A percentile compares a stretch with the other conserved stretches of the same genome.
These are phyloP conservation scores for Sesbania bispinosa DNA, from an alignment of 306 rosid genomes.

Conservation along the genomic window DNA sequence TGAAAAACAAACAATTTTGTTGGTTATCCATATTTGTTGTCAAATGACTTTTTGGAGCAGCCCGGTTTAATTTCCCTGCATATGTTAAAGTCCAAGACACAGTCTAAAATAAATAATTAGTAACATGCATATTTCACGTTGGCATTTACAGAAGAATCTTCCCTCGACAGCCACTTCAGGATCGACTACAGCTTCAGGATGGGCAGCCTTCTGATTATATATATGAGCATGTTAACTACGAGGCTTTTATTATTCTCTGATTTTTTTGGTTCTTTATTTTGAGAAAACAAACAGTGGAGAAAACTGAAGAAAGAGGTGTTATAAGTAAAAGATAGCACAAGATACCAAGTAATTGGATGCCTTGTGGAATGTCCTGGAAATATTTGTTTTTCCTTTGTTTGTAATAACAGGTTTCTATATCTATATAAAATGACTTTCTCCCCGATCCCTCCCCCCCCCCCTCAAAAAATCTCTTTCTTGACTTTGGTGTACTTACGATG, in stretches of 20 bases:
- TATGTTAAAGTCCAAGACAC: background rate
- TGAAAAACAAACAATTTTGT: background rate
- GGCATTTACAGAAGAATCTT: constrained; percentile 66
- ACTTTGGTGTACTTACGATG: background rate
- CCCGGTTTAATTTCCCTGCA: background rate
- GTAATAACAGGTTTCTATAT: constrained; percentile 30
- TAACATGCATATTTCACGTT: background rate
- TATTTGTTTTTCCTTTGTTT: constrained; percentile 27
- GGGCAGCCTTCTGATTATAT: constrained; percentile 94
- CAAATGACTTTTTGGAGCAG: constrained; percentile 1
- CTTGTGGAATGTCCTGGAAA: constrained; percentile 42
- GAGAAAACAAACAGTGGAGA: constrained; percentile 23
- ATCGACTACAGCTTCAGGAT: constrained; percentile 77
- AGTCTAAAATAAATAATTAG: background rate
- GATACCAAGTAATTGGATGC: constrained; percentile 31
- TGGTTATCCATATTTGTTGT: background rate
- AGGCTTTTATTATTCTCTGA: constrained; percentile 37
- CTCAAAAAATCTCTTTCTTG: background rate
- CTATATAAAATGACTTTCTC: constrained; percentile 21
- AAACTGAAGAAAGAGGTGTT: constrained; percentile 28
- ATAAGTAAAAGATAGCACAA: constrained; percentile 35
- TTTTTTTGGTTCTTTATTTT: constrained; percentile 31
- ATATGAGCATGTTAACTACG: constrained; percentile 44
- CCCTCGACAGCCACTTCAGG: constrained; percentile 65
- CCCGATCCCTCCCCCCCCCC: background rate